These are phyloP conservation scores for Sporothrix sp. DNA, from an alignment of 2,329 filamentous ascomycete species.

Conservation along the genomic window DNA sequence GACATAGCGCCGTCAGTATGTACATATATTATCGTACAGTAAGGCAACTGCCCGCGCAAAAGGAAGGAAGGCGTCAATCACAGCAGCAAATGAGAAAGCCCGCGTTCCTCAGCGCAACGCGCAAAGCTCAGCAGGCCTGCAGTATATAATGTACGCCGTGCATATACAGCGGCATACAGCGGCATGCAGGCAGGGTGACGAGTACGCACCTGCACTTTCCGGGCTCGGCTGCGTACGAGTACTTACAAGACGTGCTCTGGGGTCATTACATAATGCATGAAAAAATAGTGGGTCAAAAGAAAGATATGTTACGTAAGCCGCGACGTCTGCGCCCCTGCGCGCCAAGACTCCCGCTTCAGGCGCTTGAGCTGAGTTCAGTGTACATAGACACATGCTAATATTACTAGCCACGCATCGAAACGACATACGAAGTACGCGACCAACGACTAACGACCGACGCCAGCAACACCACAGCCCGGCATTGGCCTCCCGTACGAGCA, in stretches of 20 bases:
- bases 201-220: too few species aligned
- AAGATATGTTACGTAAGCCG: neutral
- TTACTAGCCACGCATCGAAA: too few species aligned
- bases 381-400: constrained; percentile 6
- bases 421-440: neutral
- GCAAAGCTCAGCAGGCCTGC: too few species aligned
- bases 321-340: neutral
- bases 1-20: too few species aligned
- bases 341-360: too few species aligned
- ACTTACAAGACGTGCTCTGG: too few species aligned
- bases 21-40: too few species aligned
- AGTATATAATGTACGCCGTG: too few species aligned
- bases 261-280: constrained; percentile 4
- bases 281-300: neutral
- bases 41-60: neutral
- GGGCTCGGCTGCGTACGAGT: too few species aligned
- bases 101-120: constrained; percentile 4
- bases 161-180: too few species aligned
- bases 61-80: constrained; percentile 7
- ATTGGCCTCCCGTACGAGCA: neutral
- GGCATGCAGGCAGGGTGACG: constrained; percentile 10
- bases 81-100: constrained; percentile 1
- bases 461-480: neutral
- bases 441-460: neutral
- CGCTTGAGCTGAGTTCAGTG: too few species aligned